These are phyloP conservation scores for Cyclaneusma minus DNA, from an alignment of 2,329 filamentous ascomycete genomes.

Conservation along the genomic window DNA sequence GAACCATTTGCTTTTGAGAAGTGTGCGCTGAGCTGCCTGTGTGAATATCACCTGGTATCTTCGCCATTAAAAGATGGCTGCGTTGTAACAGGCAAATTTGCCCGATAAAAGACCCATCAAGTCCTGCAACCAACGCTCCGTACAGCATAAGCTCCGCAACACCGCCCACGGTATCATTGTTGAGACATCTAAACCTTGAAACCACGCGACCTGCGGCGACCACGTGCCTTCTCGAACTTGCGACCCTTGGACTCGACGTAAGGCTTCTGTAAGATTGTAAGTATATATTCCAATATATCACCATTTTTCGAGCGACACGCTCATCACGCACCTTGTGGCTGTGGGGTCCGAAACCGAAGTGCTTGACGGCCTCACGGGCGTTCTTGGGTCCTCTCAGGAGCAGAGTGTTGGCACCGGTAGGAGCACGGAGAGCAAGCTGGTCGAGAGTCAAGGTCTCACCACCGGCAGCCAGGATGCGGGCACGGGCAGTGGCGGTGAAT, in stretches of 20 bases:
- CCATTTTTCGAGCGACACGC: conserved; percentile 13
- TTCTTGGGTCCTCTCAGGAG: conserved; percentile 98
- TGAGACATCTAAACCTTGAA: conserved; percentile 85
- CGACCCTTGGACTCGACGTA: conserved; percentile 96
- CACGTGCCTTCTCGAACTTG: conserved; percentile 99
- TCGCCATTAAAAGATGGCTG: no score
- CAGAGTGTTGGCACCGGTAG: conserved; percentile 92
- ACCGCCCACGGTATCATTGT: neutral
- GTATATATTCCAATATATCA: conserved; percentile 6
- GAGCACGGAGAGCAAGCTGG: conserved; percentile 88
- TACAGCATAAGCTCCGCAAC: conserved; percentile 9
- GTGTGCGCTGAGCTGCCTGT: no score
- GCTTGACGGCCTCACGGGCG: conserved; percentile 92
- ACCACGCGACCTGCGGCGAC: conserved; percentile 92
- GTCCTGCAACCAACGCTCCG: conserved; percentile 2
- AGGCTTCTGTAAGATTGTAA: conserved; percentile 57
- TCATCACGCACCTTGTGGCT: conserved; percentile 66
- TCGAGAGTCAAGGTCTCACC: conserved; percentile 93
- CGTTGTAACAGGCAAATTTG: no score
- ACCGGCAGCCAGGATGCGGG: conserved; percentile 82
- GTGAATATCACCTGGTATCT: no score
- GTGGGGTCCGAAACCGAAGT: conserved; percentile 98
- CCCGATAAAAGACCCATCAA: no score
- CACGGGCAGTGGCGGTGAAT: conserved; percentile 92
- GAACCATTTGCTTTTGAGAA: no score